Evolutionary conservation across 345 rosid genomes (phyloP), one percentile per base, ranked within the genome.

Genomic region (Eucalyptus dawsonii): DNA sequence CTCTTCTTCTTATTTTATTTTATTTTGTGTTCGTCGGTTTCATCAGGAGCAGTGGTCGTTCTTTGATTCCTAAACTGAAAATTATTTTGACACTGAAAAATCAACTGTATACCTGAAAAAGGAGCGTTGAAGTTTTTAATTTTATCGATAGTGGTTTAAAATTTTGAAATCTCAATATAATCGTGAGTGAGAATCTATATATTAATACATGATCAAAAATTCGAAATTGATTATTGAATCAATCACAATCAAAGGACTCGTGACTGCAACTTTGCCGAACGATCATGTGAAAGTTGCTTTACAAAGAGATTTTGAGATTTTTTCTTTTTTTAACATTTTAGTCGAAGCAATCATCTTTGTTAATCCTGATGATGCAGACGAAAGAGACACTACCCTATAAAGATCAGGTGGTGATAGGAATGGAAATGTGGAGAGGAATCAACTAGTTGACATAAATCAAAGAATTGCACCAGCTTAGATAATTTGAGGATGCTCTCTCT

Each of bases 391-490:
- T 27, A 27, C n/a, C n/a, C 69, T 62, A 27, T 62, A 62, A 13
- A 13, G 16, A 62, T 72, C 25, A 34, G 44, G 45, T 72, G 25
- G 45, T 17, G 81, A 17, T 72, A 12, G 45, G 25, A 19, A 5
- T 72, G 81, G 45, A 37, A 34, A 72, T 72, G 6, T 37, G 45
- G 81, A 37, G 81, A 76, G 27, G 45, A 72, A 72, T 72, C 81
- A 19, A 72, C 81, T 88, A 3, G n/a, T 50, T 40, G 67, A 72
- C 88, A 88, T 86, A 60, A 45, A 87, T 80, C 65, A 88, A 88
- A 90, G 80, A 91, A 90, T 88, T 88, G 87, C 86, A 50, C 83
- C 45, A 72, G 83, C 58, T 37, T 5, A 69, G 9, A 37, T 67
- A 25, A 40, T n/a, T 40, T 34, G 11, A 87, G 87, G 47, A 21